Base-by-base conservation (phyloP, 148 eudicot genomes). In the Diospyros kaki region DNA sequence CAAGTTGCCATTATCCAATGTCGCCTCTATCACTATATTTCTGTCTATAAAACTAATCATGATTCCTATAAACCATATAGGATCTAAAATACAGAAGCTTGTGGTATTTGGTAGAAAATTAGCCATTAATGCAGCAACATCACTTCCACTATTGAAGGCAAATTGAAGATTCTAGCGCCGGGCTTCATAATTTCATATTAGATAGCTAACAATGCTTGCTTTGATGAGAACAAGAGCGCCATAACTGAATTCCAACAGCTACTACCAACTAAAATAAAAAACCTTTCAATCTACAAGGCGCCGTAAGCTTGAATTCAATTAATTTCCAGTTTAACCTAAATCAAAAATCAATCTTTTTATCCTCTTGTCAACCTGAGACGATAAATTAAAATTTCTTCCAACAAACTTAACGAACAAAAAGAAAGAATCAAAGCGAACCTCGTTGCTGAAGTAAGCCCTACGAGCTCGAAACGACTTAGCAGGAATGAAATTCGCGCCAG, bases 401-500 rank as follows among this genome's bases (percentile, higher is more conserved):
- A 59, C 67, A 39, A 65, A 18, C 5, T 52, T 10, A 42, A 68
- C 38, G 9, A 44, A n/a, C n/a, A 28, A 3, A 59, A 58, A 40
- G 11, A n/a, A 72, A 71, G 5, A 5, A 28, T 2, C 2, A 41
- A 40, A 56, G 4, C 71, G 46, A 56, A 93, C 97, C 98, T 94
- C 96, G 45, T 94, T 94, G 76, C 83, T 86, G 73, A 78, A 95
- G 77, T 95, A 95, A 54, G 68, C 64, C 55, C 82, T 90, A 0
- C 99, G 90, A 77, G 99, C 84, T 40, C 96, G 94, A 73, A 95
- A 95, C 6, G 98, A 80, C 77, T 87, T 95, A 1, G 87, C 65
- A 41, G 99, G 99, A 44, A 93, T 95, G 78, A 89, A 93, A 87
- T 93, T 89, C 18, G 98, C 98, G 12, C 76, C 84, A 9, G 96